Evolutionary conservation across 176 grass and related monocot genomes (phyloP).

Genomic region (Otatea glauca): DNA sequence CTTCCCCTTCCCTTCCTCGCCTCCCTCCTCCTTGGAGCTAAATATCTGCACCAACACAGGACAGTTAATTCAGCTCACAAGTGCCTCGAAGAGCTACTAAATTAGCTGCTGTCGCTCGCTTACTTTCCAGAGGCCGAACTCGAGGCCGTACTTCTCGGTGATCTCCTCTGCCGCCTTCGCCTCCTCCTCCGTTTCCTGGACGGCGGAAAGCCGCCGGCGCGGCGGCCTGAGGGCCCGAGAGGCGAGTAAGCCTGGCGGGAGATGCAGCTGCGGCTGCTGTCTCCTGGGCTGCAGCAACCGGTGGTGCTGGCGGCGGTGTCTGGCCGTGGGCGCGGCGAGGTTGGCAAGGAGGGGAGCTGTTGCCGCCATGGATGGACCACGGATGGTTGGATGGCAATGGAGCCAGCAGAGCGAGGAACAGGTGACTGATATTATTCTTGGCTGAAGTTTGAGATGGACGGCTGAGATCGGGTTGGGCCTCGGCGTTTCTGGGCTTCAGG

Average conservation of each 20-base stretch:
- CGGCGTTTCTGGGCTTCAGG: not conserved
- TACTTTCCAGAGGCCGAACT: constrained; percentile 95
- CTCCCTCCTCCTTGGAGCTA: constrained; percentile 67
- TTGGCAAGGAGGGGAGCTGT: constrained; percentile 53
- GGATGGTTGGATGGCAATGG: not conserved
- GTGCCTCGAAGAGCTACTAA: not conserved
- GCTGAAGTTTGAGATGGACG: not conserved
- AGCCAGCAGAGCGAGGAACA: constrained; percentile 1
- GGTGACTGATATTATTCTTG: not conserved
- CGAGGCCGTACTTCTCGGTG: constrained; percentile 92
- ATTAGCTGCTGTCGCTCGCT: not conserved
- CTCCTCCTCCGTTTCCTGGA: constrained; percentile 62
- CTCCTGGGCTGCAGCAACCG: constrained; percentile 4
- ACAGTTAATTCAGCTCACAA: not conserved
- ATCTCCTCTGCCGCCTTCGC: constrained; percentile 71
- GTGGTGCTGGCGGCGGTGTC: constrained; percentile 13
- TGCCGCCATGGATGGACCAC: constrained; percentile 60
- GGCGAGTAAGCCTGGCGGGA: constrained; percentile 28
- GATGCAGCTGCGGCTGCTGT: not conserved
- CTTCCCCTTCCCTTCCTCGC: constrained; percentile 38
- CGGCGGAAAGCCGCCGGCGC: constrained; percentile 46
- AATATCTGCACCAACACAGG: constrained; percentile 62
- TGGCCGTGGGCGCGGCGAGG: constrained; percentile 24
- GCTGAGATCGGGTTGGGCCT: constrained; percentile 20
- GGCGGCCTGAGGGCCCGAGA: not conserved